A percentile compares a stretch with the other conserved stretches of the same genome.
These are phyloP conservation scores for Oemleria cerasiformis DNA, from an alignment of 306 rosid species.

Conservation along the genomic window DNA sequence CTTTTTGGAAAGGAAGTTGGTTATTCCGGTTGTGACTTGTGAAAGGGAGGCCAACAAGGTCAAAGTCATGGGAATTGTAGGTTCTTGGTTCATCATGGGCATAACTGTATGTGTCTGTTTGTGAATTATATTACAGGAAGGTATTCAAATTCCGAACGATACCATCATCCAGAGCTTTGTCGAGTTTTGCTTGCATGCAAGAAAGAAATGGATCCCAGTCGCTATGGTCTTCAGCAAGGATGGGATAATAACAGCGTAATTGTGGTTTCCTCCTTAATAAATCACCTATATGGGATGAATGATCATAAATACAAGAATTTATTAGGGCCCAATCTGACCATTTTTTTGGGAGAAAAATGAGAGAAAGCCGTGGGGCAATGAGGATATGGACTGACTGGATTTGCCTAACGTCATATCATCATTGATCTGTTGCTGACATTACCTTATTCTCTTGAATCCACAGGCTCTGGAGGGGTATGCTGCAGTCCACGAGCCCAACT, in stretches of 20 bases:
- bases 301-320: conserved; percentile 80
- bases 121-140: conserved; percentile 78
- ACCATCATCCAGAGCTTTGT: conserved; percentile 34
- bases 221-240: conserved; percentile 95
- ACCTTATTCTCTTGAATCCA: conserved; percentile 99
- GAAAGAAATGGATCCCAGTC: conserved; percentile 95
- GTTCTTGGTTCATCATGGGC: conserved; percentile 64
- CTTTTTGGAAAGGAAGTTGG: conserved; percentile 47
- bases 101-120: conserved; percentile 80
- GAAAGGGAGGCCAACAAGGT: conserved; percentile 50
- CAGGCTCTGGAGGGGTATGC: conserved; percentile 99
- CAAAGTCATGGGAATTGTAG: conserved; percentile 57
- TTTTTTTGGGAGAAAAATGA: conserved; percentile 61
- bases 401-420: conserved; percentile 89
- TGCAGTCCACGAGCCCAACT: conserved; percentile 80
- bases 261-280: conserved; percentile 99
- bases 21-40: conserved; percentile 41
- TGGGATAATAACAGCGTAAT: conserved; percentile 99
- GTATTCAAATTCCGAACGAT: conserved; percentile 50
- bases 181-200: conserved; percentile 48
- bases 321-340: conserved; percentile 77
- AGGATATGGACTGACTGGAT: conserved; percentile 99
- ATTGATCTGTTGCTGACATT: conserved; percentile 97
- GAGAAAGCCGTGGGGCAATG: conserved; percentile 90
- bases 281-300: conserved; percentile 97